These are phyloP conservation scores for Skeletonema tropicum DNA, from an alignment of 108 stramenopile species.

Conservation along the genomic window DNA sequence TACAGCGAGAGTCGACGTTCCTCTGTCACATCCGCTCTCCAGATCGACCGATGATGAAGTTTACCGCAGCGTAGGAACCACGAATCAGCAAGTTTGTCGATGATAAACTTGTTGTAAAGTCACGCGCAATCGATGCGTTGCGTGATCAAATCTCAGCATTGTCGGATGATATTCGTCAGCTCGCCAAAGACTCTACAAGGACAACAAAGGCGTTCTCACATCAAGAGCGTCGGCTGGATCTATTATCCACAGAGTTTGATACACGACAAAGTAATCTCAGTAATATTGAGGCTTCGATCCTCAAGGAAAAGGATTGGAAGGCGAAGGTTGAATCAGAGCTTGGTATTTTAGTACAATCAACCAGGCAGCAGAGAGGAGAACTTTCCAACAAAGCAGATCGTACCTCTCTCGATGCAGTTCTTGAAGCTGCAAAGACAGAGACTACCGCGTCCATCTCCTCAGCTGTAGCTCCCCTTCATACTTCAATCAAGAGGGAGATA, in stretches of 20 bases:
- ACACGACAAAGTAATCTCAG: constrained; percentile 8
- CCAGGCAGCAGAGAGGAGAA: background rate
- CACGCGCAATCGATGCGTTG: constrained; percentile 32
- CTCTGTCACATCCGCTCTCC: constrained; percentile 8
- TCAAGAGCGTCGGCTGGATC: constrained; percentile 24
- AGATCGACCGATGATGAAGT: constrained; percentile 13
- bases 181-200: constrained; percentile 14
- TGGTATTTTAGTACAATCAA: background rate
- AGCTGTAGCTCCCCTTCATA: constrained; percentile 13
- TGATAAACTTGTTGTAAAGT: constrained; percentile 11
- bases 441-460: constrained; percentile 10
- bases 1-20: constrained; percentile 12
- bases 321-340: constrained; percentile 11
- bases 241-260: constrained; percentile 20
- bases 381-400: constrained; percentile 13
- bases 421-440: constrained; percentile 7
- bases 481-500: constrained; percentile 8
- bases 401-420: background rate
- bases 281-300: constrained; percentile 22
- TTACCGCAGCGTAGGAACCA: background rate
- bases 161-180: constrained; percentile 23
- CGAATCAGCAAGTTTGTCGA: constrained; percentile 17
- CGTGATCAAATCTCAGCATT: constrained; percentile 33
- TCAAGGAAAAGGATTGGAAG: constrained; percentile 16
- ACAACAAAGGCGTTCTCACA: constrained; percentile 6